Evolutionary conservation across 2,329 filamentous ascomycete genomes (phyloP).

Genomic region (Sclerotinia trifoliorum): DNA sequence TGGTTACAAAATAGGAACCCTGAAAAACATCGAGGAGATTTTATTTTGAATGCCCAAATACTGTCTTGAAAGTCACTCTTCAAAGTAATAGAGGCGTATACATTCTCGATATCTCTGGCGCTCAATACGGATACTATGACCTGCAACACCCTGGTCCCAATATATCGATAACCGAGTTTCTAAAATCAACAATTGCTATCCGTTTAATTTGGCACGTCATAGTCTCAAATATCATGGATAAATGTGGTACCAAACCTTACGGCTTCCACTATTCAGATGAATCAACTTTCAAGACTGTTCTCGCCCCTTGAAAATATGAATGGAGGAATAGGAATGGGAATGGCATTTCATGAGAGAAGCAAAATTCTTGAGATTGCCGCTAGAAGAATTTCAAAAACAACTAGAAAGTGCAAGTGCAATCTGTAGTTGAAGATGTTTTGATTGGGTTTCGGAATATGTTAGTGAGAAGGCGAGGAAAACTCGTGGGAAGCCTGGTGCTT

Average conservation of each 20-base stretch:
- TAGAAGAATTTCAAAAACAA: background rate
- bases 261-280: background rate
- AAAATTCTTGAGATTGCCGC: background rate
- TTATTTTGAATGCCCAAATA: background rate
- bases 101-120: slow-evolving; percentile 24
- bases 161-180: background rate
- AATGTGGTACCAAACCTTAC: too few relatives aligned
- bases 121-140: slow-evolving; percentile 25
- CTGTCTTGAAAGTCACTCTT: slow-evolving; percentile 14
- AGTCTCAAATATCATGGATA: too few relatives aligned
- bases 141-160: slow-evolving; percentile 14
- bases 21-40: slow-evolving; percentile 16
- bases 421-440: background rate
- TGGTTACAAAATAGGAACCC: slow-evolving; percentile 3
- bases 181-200: too few relatives aligned
- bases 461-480: background rate
- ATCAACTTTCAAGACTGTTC: background rate
- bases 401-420: too few relatives aligned
- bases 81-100: slow-evolving; percentile 18
- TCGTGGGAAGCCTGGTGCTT: too few relatives aligned
- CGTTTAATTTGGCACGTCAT: too few relatives aligned
- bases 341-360: background rate
- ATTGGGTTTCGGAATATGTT: background rate
- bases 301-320: background rate
- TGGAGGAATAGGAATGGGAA: background rate